phyloP scores from a whole-genome alignment of 129 eudicot species.

The carrot (Daucus carota) region DNA sequence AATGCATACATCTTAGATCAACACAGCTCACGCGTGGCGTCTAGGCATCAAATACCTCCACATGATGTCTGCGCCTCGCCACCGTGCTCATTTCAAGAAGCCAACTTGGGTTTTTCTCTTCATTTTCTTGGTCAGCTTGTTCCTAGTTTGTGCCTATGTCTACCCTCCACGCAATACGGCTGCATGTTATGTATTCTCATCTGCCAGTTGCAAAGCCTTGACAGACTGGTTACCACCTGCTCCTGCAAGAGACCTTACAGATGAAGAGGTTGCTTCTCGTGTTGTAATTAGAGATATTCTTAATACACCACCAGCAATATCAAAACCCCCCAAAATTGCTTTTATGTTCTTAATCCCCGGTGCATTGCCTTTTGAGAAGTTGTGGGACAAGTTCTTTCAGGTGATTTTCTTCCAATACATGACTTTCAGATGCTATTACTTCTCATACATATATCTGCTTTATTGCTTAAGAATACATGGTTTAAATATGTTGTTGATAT shows the following conservation, averaged over 20 bases:
- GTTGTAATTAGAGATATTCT: conserved; percentile 68
- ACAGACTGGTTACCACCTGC: conserved; percentile 89
- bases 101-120: conserved; percentile 85
- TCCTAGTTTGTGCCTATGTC: conserved; percentile 72
- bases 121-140: conserved; percentile 64
- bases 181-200: conserved; percentile 71
- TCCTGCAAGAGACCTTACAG: conserved; percentile 59
- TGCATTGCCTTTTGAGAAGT: conserved; percentile 78
- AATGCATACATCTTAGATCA: conserved; percentile 53
- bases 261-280: conserved; percentile 79
- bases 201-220: conserved; percentile 63
- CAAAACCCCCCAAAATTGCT: conserved; percentile 71
- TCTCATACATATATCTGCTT: neutral
- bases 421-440: too few species aligned
- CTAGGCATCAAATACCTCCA: conserved; percentile 79
- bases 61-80: conserved; percentile 71
- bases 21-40: conserved; percentile 73
- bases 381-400: conserved; percentile 94
- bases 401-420: conserved; percentile 19
- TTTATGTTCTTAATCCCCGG: conserved; percentile 88
- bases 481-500: neutral
- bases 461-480: conserved; percentile 14
- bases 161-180: conserved; percentile 77
- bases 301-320: conserved; percentile 37
- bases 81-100: conserved; percentile 55